Evolutionary conservation across 192 early-diverging fungal genomes (phyloP), one percentile per base, ranked within the genome.

Genomic region (Rhizophlyctis rosea): DNA sequence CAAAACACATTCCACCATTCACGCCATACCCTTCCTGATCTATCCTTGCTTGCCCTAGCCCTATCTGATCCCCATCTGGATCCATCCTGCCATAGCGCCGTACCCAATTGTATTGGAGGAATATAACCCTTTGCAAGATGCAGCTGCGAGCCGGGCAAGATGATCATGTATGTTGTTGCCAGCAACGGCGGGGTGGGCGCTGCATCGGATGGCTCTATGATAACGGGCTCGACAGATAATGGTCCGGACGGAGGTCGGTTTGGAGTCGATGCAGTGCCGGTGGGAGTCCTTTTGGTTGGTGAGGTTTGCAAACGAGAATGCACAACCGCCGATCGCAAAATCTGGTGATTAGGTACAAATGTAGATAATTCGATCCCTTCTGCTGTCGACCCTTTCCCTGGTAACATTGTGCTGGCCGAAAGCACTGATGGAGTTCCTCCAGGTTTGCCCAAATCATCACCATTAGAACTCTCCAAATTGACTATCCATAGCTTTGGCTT

Each of bases 401-500:
- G 9, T 44, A 18, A 7, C 39, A 44, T 18, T 44, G 7, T 44
- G 39, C 9, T 7, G 7, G 39, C 9, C 18, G 39, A 18, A 44
- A 44, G 9, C 39, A 44, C 39, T 13, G 9, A 18, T 44, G 9
- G 9, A 13, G 9, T 18, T 44, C 18, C 39, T 44, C 39, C 18
- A 18, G 39, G 9, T 13, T 18, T 18, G 7, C 39, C 39, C 9
- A 18, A n/a, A n/a, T n/a, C n/a, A 44, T 44, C 9, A 7, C 39
- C 9, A 44, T 18, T 7, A 44, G 9, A 44, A 13, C 9, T 44
- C 39, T 24, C 61, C 34, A 63, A 57, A 9, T 13, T 24, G 16
- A 70, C 68, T 24, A 53, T 50, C 28, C 31, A 70, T 34, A 64
- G 21, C 23, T 23, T 39, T 23, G 68, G 68, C 23, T 61, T 61